These are phyloP conservation scores for Neurospora pannonica DNA, from an alignment of 495 filamentous ascomycete species.

Conservation along the genomic window DNA sequence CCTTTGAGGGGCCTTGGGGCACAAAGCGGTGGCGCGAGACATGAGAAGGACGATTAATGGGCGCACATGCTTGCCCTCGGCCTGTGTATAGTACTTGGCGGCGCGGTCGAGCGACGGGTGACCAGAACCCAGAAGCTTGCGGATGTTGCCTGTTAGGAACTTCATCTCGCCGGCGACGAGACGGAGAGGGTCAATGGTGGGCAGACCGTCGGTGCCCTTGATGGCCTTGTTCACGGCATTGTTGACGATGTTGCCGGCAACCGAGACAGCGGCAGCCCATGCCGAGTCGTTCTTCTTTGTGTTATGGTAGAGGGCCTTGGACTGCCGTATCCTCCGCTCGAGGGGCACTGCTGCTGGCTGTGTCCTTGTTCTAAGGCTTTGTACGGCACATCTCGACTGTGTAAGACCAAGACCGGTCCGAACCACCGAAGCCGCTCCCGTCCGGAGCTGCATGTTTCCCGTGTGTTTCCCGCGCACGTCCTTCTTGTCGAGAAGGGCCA, in stretches of 20 bases:
- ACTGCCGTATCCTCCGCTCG: conserved; percentile 23
- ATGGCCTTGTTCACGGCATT: conserved; percentile 53
- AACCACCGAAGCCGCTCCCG: conserved; percentile 24
- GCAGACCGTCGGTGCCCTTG: conserved; percentile 39
- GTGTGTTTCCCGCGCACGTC: conserved; percentile 7
- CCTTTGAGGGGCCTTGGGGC: conserved; percentile 51
- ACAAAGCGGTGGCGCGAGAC: conserved; percentile 79
- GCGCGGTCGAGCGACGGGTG: conserved; percentile 90
- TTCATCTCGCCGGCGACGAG: conserved; percentile 94
- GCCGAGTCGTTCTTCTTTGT: conserved; percentile 30
- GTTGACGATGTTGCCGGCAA: conserved; percentile 65
- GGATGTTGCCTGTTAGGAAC: conserved; percentile 81
- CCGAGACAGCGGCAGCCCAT: conserved; percentile 56
- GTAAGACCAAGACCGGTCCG: conserved; percentile 9
- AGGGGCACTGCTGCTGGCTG: conserved; percentile 2
- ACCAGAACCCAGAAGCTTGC: conserved; percentile 78
- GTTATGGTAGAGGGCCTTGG: conserved; percentile 30
- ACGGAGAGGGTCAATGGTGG: conserved; percentile 58
- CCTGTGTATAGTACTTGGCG: conserved; percentile 96
- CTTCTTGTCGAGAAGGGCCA: conserved; percentile 14
- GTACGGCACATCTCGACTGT: conserved; percentile 17
- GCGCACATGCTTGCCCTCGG: conserved; percentile 92
- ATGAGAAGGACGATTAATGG: conserved; percentile 91
- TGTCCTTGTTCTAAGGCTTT: background rate
- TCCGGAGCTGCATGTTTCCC: conserved; percentile 32